A percentile compares a stretch with the other conserved stretches of the same genome.
Conservation (phyloP, 129 eudicot genomes). For the Mikania micrantha region DNA sequence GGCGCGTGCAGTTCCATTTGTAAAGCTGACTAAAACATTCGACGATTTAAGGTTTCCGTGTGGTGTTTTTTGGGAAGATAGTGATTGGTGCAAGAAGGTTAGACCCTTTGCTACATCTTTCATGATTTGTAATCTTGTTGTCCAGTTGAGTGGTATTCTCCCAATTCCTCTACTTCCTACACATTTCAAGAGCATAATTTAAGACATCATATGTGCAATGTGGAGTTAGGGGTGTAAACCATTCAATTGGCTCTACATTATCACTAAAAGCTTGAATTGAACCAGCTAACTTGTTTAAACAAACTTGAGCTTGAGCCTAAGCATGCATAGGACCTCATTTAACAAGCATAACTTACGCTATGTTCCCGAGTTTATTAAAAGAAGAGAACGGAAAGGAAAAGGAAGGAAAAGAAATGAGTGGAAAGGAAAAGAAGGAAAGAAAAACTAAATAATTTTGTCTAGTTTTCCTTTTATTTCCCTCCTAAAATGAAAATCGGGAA, state of each 20-base stretch:
- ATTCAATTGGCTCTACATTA: neutral
- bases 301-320: too few species aligned
- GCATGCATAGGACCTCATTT: too few species aligned
- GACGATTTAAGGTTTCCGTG: slow-evolving; percentile 78
- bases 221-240: neutral
- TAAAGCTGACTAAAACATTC: slow-evolving; percentile 38
- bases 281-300: too few species aligned
- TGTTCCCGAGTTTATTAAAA: neutral
- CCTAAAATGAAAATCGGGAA: too few species aligned
- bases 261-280: neutral
- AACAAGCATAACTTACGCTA: too few species aligned
- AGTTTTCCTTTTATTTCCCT: too few species aligned
- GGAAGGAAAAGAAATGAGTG: too few species aligned
- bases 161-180: slow-evolving; percentile 53
- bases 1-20: slow-evolving; percentile 14
- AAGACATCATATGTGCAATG: neutral
- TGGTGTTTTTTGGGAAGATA: slow-evolving; percentile 55
- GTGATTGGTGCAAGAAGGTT: slow-evolving; percentile 40
- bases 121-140: slow-evolving; percentile 53
- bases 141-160: slow-evolving; percentile 56
- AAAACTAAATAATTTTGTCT: too few species aligned
- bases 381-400: too few species aligned
- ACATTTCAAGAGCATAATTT: neutral
- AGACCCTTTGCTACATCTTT: slow-evolving; percentile 57
- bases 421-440: too few species aligned